Evolutionary conservation across 2,329 filamentous ascomycete genomes (phyloP).

Genomic region (Aspergillus transmontanensis): DNA sequence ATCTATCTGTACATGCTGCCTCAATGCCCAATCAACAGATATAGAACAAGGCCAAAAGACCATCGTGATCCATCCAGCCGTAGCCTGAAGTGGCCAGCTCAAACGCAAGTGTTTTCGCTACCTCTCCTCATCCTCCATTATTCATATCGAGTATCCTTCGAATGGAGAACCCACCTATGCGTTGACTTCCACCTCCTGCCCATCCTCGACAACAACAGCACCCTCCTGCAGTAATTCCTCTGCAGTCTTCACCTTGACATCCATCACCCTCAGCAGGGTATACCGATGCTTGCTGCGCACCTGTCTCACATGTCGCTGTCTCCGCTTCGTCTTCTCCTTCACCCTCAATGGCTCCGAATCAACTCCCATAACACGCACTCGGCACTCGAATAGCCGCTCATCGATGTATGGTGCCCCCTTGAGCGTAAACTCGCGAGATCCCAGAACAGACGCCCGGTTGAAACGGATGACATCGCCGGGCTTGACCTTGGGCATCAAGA

Average conservation of each 20-base stretch:
- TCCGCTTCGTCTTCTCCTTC: slow-evolving; percentile 81
- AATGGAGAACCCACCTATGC: slow-evolving; percentile 17
- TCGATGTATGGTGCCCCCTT: slow-evolving; percentile 82
- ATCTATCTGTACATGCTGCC: slow-evolving; percentile 38
- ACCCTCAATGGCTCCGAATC: slow-evolving; percentile 78
- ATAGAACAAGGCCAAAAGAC: slow-evolving; percentile 14
- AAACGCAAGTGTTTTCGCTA: background rate
- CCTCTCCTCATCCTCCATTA: background rate
- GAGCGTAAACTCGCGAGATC: slow-evolving; percentile 87
- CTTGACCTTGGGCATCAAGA: slow-evolving; percentile 72
- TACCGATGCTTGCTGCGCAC: slow-evolving; percentile 89
- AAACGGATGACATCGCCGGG: slow-evolving; percentile 86
- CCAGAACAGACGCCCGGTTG: slow-evolving; percentile 79
- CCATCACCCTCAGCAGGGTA: slow-evolving; percentile 81
- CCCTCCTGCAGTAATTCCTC: slow-evolving; percentile 55
- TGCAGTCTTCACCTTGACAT: slow-evolving; percentile 68
- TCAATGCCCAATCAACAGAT: slow-evolving; percentile 24
- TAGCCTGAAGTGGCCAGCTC: background rate
- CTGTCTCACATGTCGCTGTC: slow-evolving; percentile 66
- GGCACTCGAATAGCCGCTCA: slow-evolving; percentile 79
- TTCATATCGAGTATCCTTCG: background rate
- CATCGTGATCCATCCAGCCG: slow-evolving; percentile 5
- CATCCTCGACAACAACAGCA: slow-evolving; percentile 38
- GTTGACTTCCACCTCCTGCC: slow-evolving; percentile 27
- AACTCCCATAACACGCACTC: slow-evolving; percentile 79